Base-by-base conservation (phyloP, 2,329 filamentous ascomycete species). In the Lecanicillium sp. region DNA sequence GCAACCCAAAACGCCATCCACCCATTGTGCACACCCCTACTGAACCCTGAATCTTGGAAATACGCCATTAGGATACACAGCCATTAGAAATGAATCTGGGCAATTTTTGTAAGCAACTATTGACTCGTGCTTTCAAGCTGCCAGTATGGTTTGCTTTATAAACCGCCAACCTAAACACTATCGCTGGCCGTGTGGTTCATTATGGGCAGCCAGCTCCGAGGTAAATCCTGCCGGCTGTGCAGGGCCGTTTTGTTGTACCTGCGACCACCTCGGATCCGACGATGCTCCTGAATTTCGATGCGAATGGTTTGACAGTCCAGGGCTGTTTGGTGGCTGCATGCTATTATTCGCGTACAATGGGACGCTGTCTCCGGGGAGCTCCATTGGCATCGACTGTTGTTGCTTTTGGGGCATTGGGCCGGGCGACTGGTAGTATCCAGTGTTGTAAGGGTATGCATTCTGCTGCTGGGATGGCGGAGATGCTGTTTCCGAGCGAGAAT, bases 191-290 rank as follows among this genome's bases (percentile, higher is more conserved):
- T 70, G 52, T 51, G 72, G 70, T 46, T 71, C 70, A 1, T 50
- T 51, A 42, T 74, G 70, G 3, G 70, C 63, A 3, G 67, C 42
- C 18, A 75, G 44, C 40, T 70, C 70, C 0, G 59, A 57, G 0
- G 65, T 47, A 40, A 65, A 69, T 2, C 51, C 52, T 46, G 63
- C 65, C 36, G 60, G 57, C n/a, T 64, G 62, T 1, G 47, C 18
- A 57, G 57, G 1, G 60, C 59, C 3, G 17, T 13, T 33, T 17
- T 59, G 54, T 0, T 19, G 17, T 5, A 6, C 35, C 27, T 36
- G 38, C n/a, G 32, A 37, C 35, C 36, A 36, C n/a, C 37, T 28
- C 28, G 40, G 30, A n/a, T 48, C 47, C 5, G 45, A 45, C 2
- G 64, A 63, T 1, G 54, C 49, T 12, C 52, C 49, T 0, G 64